Evolutionary conservation across 805 yeast genomes (phyloP).

Genomic region (Cyberlindnera lachancei): DNA sequence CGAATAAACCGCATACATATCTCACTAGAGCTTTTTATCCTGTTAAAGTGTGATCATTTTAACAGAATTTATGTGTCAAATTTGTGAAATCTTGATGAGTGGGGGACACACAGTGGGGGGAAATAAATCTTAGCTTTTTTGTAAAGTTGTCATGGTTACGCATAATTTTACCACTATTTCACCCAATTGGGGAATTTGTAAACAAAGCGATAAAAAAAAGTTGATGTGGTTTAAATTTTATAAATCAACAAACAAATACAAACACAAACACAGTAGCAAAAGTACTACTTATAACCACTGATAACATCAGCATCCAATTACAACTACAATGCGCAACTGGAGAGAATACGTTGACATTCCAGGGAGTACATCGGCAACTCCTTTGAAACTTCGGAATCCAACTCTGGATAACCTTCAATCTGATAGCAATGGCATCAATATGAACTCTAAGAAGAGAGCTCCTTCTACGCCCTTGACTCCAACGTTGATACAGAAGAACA

Average conservation of each 20-base stretch:
- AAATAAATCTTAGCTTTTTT: too few species aligned
- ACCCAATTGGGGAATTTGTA: not conserved
- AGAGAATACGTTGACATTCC: conserved; percentile 10
- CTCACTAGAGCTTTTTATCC: conserved; percentile 11
- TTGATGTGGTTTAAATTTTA: not conserved
- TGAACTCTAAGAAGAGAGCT: conserved; percentile 18
- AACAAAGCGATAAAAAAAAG: not conserved
- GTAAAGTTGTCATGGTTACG: too few species aligned
- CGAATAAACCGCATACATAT: conserved; percentile 2
- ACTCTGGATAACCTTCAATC: conserved; percentile 11
- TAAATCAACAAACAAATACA: too few species aligned
- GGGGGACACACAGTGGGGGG: too few species aligned
- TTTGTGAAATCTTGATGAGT: not conserved
- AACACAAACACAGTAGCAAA: too few species aligned
- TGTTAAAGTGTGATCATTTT: conserved; percentile 12
- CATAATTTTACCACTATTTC: too few species aligned
- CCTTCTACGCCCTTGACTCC: conserved; percentile 25
- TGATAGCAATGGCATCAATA: too few species aligned
- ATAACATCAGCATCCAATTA: too few species aligned
- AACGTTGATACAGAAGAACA: conserved; percentile 17
- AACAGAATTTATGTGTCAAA: too few species aligned
- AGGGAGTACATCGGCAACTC: conserved; percentile 12
- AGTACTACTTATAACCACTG: too few species aligned
- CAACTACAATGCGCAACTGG: too few species aligned
- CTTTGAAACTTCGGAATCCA: conserved; percentile 14